phyloP scores from a whole-genome alignment of 257 asterid species.

The Solanum clarkiae region DNA sequence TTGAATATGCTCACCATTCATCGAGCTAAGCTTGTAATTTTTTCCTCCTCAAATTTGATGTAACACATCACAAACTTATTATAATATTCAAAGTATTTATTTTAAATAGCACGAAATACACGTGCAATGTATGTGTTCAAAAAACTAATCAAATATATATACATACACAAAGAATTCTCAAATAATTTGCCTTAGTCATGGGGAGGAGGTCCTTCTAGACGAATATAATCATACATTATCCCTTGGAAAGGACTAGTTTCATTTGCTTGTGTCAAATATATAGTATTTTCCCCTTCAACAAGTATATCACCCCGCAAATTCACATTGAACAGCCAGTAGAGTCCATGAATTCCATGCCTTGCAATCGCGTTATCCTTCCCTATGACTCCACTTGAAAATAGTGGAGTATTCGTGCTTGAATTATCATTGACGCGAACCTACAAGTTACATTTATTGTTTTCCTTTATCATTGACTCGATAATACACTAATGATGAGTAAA shows the following conservation, averaged over 20 bases:
- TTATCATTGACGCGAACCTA: slow-evolving; percentile 52
- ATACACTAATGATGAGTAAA: background rate
- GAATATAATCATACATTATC: slow-evolving; percentile 16
- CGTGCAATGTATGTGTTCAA: too few relatives aligned
- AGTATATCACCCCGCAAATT: slow-evolving; percentile 24
- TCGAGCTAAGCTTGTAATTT: too few relatives aligned
- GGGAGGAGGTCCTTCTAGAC: slow-evolving; percentile 12
- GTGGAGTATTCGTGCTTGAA: slow-evolving; percentile 25
- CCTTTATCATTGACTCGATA: background rate
- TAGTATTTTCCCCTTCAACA: slow-evolving; percentile 1
- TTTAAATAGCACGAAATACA: too few relatives aligned
- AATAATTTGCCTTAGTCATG: background rate
- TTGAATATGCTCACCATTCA: too few relatives aligned
- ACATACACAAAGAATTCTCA: background rate
- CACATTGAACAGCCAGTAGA: slow-evolving; percentile 43
- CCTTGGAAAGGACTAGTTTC: slow-evolving; percentile 4
- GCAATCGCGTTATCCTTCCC: slow-evolving; percentile 65
- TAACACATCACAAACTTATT: too few relatives aligned
- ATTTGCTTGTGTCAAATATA: slow-evolving; percentile 8
- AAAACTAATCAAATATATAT: too few relatives aligned
- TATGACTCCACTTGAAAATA: slow-evolving; percentile 41
- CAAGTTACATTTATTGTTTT: background rate
- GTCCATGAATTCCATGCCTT: slow-evolving; percentile 78
- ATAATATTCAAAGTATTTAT: too few relatives aligned
- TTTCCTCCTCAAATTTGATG: too few relatives aligned